A percentile compares a stretch with the other conserved stretches of the same genome.
Evolutionary conservation across 129 eudicot genomes (phyloP).

Genomic region (sunflower (Helianthus annuus)): HanXRQr2.0-SUNRISE NC_035448.2:185350717-185351216

Average conservation of each 20-base stretch:
- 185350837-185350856: slow-evolving; percentile 60
- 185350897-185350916: slow-evolving; percentile 83
- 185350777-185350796: slow-evolving; percentile 93
- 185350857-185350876: slow-evolving; percentile 67
- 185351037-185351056: slow-evolving; percentile 83
- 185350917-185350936: slow-evolving; percentile 61
- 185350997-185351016: slow-evolving; percentile 74
- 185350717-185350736: slow-evolving; percentile 69
- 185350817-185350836: slow-evolving; percentile 64
- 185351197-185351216: slow-evolving; percentile 54
- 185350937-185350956: slow-evolving; percentile 95
- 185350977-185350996: slow-evolving; percentile 71
- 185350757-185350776: slow-evolving; percentile 58
- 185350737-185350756: slow-evolving; percentile 79
- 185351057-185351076: slow-evolving; percentile 84
- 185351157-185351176: slow-evolving; percentile 65
- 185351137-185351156: slow-evolving; percentile 74
- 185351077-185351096: slow-evolving; percentile 58
- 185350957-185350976: slow-evolving; percentile 75
- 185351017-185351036: slow-evolving; percentile 86
- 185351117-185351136: slow-evolving; percentile 87
- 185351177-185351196: slow-evolving; percentile 61
- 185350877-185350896: slow-evolving; percentile 66
- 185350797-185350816: slow-evolving; percentile 83
- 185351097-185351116: slow-evolving; percentile 83